Base-by-base conservation (phyloP, 2,329 filamentous ascomycete species). In the Diplodia sapinea region DNA sequence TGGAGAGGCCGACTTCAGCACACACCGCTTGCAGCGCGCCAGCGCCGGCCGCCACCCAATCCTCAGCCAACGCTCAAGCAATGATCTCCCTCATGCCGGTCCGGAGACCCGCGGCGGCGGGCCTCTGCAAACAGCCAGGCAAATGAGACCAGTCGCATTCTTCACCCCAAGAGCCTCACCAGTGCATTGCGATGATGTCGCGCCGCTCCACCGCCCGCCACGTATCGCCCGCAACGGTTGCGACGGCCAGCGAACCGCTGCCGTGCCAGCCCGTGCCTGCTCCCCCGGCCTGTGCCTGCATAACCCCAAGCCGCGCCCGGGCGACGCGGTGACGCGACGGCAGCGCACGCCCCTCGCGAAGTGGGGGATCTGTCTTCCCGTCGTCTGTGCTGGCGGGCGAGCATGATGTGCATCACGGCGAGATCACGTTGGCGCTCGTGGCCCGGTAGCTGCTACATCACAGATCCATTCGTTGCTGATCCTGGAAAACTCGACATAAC, bases 21-120 rank as follows among this genome's bases (percentile, higher is more conserved):
- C 62, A 43, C 55, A 67, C 65, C 65, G 65, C 65, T 67, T 67
- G 55, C 65, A 67, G 65, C 57, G 43, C 43, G 56, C 54, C 54
- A 57, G 54, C 54, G 54, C 54, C 54, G 4, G 33, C 64, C 33
- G 40, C 33, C 29, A 36, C 50, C 65, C 54, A 50, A 51, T 59
- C 54, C 43, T 36, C 43, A 38, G 54, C 56, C 55, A 51, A 51
- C 59, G 13, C 59, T 51, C 59, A 63, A 63, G 59, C 59, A 63
- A 63, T 52, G 55, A 61, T 59, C 65, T 67, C 49, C 65, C 55
- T 36, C 59, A 63, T 63, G 59, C 59, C 59, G 59, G 43, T 63
- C 59, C 65, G 49, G 55, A 52, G 55, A 62, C 55, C 65, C 65
- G 65, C 47, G 47, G 47, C 31, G 40, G 43, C 33, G 65, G 65